These are phyloP conservation scores for Coemansia sp. DNA, from an alignment of 192 early-diverging fungal species.

Conservation along the genomic window DNA sequence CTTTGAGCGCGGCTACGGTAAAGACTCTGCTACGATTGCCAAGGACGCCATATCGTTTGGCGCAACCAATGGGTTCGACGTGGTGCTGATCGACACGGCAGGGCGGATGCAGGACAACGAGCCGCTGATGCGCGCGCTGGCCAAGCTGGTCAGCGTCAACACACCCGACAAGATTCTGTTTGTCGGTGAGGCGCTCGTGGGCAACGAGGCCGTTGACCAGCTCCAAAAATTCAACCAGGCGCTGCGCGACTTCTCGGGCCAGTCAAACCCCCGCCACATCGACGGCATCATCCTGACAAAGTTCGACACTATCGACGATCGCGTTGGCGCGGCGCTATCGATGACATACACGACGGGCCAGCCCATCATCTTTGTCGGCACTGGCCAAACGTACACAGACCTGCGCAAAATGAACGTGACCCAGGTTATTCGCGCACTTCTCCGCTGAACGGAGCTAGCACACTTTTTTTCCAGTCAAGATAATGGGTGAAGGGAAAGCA, in stretches of 20 bases:
- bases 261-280: slow-evolving; percentile 81
- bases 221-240: slow-evolving; percentile 95
- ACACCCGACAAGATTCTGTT: slow-evolving; percentile 95
- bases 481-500: neutral
- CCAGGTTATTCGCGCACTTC: slow-evolving; percentile 69
- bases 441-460: slow-evolving; percentile 26
- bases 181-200: slow-evolving; percentile 96
- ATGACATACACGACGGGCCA: slow-evolving; percentile 96
- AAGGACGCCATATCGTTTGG: slow-evolving; percentile 90
- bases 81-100: slow-evolving; percentile 93
- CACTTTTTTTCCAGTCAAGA: neutral
- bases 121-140: slow-evolving; percentile 93
- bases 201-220: slow-evolving; percentile 96
- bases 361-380: slow-evolving; percentile 95
- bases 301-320: slow-evolving; percentile 96
- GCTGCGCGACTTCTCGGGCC: slow-evolving; percentile 82
- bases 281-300: slow-evolving; percentile 96
- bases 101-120: slow-evolving; percentile 99
- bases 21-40: slow-evolving; percentile 93
- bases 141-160: slow-evolving; percentile 90
- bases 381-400: slow-evolving; percentile 96
- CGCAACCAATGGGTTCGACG: slow-evolving; percentile 73
- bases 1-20: slow-evolving; percentile 95
- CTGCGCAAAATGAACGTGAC: slow-evolving; percentile 82
- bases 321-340: slow-evolving; percentile 92